phyloP scores from a whole-genome alignment of 176 grass and related monocot genomes.

The Alloteropsis semialata region DNA sequence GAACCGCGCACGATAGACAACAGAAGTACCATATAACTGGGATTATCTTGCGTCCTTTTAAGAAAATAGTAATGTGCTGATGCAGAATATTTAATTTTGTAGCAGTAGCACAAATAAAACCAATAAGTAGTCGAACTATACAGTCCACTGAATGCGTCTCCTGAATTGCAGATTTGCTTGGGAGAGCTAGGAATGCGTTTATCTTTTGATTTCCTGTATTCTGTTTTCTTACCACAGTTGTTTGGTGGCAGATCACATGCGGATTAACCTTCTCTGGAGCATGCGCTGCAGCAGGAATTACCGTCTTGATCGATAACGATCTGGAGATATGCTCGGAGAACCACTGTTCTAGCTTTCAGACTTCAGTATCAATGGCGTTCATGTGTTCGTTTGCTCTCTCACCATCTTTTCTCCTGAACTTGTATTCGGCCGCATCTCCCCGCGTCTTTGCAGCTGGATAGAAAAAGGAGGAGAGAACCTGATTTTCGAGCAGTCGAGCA shows the following conservation, averaged over 20 bases:
- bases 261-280: conserved; percentile 63
- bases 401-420: conserved; percentile 67
- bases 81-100: not conserved
- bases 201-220: not conserved
- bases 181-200: not conserved
- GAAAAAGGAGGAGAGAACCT: not conserved
- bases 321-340: conserved; percentile 67
- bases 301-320: conserved; percentile 71
- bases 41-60: not conserved
- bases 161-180: not conserved
- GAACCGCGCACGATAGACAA: not conserved
- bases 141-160: not conserved
- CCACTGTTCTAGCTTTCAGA: conserved; percentile 68
- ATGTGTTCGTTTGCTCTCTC: conserved; percentile 77
- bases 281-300: conserved; percentile 73
- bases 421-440: conserved; percentile 53
- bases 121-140: not conserved
- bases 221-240: not conserved
- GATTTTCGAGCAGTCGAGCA: conserved; percentile 24
- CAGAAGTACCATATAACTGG: not conserved
- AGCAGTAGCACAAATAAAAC: not conserved
- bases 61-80: not conserved
- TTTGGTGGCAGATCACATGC: conserved; percentile 67
- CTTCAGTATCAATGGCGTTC: conserved; percentile 78
- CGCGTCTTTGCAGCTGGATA: conserved; percentile 26